Evolutionary conservation across 1,139 yeast species (phyloP).

Genomic region (Nakaseomyces bracarensis): DNA sequence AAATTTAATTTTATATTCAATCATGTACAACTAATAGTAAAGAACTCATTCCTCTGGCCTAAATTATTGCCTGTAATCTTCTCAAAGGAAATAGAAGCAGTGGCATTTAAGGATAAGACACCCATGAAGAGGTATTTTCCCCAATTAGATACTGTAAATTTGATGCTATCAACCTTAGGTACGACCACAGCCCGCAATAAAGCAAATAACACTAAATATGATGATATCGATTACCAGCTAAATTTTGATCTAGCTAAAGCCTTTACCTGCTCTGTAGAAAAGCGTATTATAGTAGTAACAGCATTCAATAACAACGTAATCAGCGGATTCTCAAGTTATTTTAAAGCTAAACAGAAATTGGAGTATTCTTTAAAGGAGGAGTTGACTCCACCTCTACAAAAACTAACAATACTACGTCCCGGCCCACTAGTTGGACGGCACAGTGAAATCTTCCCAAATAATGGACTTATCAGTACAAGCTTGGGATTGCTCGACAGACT

Average conservation of each 20-base stretch:
- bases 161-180: conserved; percentile 16
- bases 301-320: conserved; percentile 27
- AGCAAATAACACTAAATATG: conserved; percentile 9
- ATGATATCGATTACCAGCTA: conserved; percentile 20
- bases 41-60: conserved; percentile 6
- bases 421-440: conserved; percentile 31
- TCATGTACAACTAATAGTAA: conserved; percentile 6
- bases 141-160: conserved; percentile 10
- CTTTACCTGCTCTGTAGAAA: conserved; percentile 13
- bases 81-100: conserved; percentile 8
- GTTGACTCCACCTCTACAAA: conserved; percentile 15
- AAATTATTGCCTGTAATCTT: conserved; percentile 12
- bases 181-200: conserved; percentile 10
- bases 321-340: conserved; percentile 24
- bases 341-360: conserved; percentile 19
- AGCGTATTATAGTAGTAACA: conserved; percentile 22
- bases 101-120: conserved; percentile 4
- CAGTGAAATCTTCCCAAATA: conserved; percentile 7
- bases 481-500: conserved; percentile 5
- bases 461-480: background rate
- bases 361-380: conserved; percentile 23
- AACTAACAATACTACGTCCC: conserved; percentile 28
- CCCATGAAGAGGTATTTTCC: conserved; percentile 9
- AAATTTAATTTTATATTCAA: conserved; percentile 4
- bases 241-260: conserved; percentile 15